Conservation (phyloP, 495 filamentous ascomycete genomes). For the Xylaria cubensis region DNA sequence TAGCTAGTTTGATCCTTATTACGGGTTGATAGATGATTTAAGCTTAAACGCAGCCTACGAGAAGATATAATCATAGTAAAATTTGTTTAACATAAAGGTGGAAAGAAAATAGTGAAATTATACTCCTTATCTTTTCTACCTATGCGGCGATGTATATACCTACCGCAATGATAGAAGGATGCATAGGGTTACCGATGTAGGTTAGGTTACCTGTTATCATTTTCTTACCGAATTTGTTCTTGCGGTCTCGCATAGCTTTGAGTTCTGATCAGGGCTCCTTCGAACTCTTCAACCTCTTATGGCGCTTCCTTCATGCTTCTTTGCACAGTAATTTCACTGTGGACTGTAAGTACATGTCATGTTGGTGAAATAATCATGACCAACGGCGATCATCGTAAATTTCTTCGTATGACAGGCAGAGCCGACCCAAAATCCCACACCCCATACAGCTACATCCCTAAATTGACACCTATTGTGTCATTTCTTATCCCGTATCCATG, state of each 20-base stretch:
- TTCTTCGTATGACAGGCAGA: background rate
- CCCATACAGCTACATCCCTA: no score
- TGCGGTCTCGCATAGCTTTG: background rate
- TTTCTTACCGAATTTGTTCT: background rate
- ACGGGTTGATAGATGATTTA: background rate
- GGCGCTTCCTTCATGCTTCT: background rate
- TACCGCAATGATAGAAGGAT: background rate
- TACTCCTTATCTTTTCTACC: background rate
- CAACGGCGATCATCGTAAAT: background rate
- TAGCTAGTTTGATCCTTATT: background rate
- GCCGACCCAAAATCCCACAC: no score
- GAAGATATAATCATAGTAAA: background rate
- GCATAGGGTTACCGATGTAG: background rate
- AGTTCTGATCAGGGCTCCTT: background rate
- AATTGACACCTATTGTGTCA: no score
- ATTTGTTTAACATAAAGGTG: background rate
- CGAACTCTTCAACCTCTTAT: background rate
- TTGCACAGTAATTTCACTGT: background rate
- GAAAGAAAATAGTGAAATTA: background rate
- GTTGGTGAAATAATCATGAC: slow-evolving; percentile 2
- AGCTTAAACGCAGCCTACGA: background rate
- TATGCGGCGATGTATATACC: no score
- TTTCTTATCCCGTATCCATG: no score
- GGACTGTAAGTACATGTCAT: background rate
- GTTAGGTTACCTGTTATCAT: background rate